These are phyloP conservation scores for Corynascus novoguineensis DNA, from an alignment of 495 filamentous ascomycete species.

Conservation along the genomic window DNA sequence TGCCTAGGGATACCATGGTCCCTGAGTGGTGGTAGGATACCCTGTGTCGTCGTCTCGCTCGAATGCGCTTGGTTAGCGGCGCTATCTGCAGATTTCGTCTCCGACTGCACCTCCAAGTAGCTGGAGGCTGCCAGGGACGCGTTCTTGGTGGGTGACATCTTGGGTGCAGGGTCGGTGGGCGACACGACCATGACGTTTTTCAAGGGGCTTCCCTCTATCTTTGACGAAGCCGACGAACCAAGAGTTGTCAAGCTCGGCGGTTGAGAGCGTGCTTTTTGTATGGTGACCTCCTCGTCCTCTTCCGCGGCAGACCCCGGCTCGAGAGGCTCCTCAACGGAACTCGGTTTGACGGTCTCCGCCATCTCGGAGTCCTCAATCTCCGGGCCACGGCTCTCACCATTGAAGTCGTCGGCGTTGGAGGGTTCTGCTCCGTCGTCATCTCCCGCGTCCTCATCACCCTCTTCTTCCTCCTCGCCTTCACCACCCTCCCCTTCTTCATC, in stretches of 20 bases:
- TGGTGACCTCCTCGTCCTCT: slow-evolving; percentile 23
- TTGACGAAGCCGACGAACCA: slow-evolving; percentile 9
- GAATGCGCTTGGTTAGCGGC: slow-evolving; percentile 1
- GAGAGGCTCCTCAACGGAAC: slow-evolving; percentile 27
- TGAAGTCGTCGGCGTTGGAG: slow-evolving; percentile 23
- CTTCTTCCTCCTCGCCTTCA: slow-evolving; percentile 38
- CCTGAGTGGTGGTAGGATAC: not conserved
- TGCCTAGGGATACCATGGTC: not conserved
- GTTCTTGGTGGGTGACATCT: slow-evolving; percentile 10
- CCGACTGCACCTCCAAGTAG: slow-evolving; percentile 15
- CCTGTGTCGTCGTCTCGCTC: slow-evolving; percentile 1
- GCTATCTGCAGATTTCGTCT: slow-evolving; percentile 10
- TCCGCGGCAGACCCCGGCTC: slow-evolving; percentile 12
- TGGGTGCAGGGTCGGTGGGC: slow-evolving; percentile 29
- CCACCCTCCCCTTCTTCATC: slow-evolving; percentile 45
- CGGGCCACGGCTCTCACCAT: slow-evolving; percentile 21
- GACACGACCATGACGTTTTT: slow-evolving; percentile 41
- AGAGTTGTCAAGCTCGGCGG: slow-evolving; percentile 18
- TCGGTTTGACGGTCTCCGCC: slow-evolving; percentile 19
- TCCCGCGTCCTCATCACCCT: slow-evolving; percentile 37
- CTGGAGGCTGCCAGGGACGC: slow-evolving; percentile 3
- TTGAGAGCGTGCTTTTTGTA: slow-evolving; percentile 22
- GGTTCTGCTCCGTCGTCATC: slow-evolving; percentile 32
- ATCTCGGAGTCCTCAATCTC: slow-evolving; percentile 28
- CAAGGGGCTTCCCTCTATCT: slow-evolving; percentile 44